phyloP scores from a whole-genome alignment of 2,329 filamentous ascomycete genomes.

The Colletotrichum sp. region DNA sequence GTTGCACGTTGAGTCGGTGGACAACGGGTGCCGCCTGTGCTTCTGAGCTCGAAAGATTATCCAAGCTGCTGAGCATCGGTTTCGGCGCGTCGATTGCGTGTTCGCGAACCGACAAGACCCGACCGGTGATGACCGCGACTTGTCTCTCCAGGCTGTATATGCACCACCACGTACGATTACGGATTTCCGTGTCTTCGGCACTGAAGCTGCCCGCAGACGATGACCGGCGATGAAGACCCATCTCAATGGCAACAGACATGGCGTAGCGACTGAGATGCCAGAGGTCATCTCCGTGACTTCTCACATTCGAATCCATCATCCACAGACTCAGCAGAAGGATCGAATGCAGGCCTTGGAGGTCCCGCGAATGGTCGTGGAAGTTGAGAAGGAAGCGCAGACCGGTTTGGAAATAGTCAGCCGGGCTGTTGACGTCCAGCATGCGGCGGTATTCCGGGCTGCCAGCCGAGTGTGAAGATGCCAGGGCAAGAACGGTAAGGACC shows the following conservation, averaged over 20 bases:
- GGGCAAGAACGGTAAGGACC: constrained; percentile 22
- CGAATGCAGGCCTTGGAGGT: constrained; percentile 24
- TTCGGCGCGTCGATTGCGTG: constrained; percentile 26
- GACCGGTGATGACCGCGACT: constrained; percentile 26
- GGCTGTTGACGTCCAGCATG: constrained; percentile 26
- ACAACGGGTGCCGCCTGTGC: constrained; percentile 10
- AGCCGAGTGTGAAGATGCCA: constrained; percentile 19
- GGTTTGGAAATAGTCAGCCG: constrained; percentile 26
- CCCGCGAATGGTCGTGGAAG: constrained; percentile 22
- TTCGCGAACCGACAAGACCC: constrained; percentile 26
- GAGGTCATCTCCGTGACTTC: constrained; percentile 24
- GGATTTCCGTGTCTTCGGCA: constrained; percentile 24
- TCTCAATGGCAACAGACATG: constrained; percentile 29
- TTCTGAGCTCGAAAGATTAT: constrained; percentile 17
- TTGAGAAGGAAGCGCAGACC: constrained; percentile 24
- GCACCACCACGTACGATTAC: constrained; percentile 28
- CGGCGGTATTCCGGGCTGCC: constrained; percentile 17
- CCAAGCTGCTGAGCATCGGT: constrained; percentile 13
- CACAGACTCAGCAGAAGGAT: constrained; percentile 26
- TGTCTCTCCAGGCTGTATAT: constrained; percentile 26
- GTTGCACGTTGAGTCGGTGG: constrained; percentile 13
- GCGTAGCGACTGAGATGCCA: constrained; percentile 29
- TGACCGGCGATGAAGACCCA: constrained; percentile 27
- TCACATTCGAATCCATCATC: constrained; percentile 26
- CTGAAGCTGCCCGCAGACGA: constrained; percentile 20